Evolutionary conservation across 2,329 filamentous ascomycete species (phyloP).

Genomic region (Aspergillus niger): DNA sequence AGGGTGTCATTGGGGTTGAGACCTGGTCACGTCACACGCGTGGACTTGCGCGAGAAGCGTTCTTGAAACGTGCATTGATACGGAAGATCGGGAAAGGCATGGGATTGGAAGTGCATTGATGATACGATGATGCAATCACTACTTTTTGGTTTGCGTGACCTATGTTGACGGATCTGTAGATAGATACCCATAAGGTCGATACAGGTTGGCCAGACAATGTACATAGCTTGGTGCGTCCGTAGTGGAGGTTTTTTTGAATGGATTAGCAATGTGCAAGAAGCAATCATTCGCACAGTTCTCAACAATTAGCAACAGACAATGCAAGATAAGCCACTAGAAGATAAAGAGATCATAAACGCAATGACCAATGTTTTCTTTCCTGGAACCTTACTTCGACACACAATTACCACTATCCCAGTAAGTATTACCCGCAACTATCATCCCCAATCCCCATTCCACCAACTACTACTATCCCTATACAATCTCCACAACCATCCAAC

Average conservation of each 20-base stretch:
- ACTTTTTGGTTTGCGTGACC: neutral
- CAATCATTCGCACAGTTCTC: neutral
- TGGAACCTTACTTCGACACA: no score
- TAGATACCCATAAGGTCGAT: neutral
- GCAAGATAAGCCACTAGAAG: no score
- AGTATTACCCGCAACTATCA: neutral
- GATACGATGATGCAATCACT: neutral
- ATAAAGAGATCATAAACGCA: no score
- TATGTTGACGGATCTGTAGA: neutral
- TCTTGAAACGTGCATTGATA: conserved; percentile 49
- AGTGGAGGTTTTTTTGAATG: neutral
- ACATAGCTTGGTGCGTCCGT: neutral
- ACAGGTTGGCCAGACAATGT: neutral
- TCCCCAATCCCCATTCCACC: neutral
- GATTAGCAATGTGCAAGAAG: neutral
- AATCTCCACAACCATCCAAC: neutral
- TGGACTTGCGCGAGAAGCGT: conserved; percentile 50
- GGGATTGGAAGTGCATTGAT: conserved; percentile 38
- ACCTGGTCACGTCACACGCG: conserved; percentile 51
- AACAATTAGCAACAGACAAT: neutral
- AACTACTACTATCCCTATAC: neutral
- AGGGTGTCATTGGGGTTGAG: conserved; percentile 48
- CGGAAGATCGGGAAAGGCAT: conserved; percentile 50
- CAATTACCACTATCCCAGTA: neutral
- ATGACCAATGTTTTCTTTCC: no score